A percentile compares a stretch with the other conserved stretches of the same genome.
phyloP scores from a whole-genome alignment of 2,329 filamentous ascomycete species.

The Pestalotiopsis fici region DNA sequence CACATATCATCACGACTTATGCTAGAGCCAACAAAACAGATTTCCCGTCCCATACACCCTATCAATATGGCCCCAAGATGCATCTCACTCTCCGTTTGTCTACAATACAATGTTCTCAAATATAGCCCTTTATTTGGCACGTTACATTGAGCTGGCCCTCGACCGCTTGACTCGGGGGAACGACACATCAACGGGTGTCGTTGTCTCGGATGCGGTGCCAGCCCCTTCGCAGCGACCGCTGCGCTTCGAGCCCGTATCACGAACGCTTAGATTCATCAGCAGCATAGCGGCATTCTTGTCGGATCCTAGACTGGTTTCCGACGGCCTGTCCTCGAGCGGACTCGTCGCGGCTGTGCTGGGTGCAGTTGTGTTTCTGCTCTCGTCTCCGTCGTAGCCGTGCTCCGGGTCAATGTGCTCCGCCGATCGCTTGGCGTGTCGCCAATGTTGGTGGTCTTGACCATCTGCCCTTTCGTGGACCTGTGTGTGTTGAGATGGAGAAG shows the following conservation, averaged over 20 bases:
- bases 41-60: neutral
- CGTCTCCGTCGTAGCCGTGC: constrained; percentile 20
- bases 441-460: neutral
- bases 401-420: constrained; percentile 28
- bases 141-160: constrained; percentile 40
- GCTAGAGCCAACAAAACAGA: neutral
- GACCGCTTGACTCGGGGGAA: constrained; percentile 39
- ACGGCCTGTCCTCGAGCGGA: neutral
- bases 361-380: constrained; percentile 10
- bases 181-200: constrained; percentile 21
- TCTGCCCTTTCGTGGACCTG: neutral
- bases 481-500: constrained; percentile 3
- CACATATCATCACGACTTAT: neutral
- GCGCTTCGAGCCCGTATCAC: constrained; percentile 24
- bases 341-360: constrained; percentile 7
- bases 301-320: constrained; percentile 20
- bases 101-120: neutral
- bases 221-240: constrained; percentile 2
- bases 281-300: constrained; percentile 49
- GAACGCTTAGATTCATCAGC: constrained; percentile 48
- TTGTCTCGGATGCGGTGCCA: constrained; percentile 17
- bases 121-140: neutral
- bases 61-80: neutral
- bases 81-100: neutral
- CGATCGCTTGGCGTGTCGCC: constrained; percentile 23